phyloP scores from a whole-genome alignment of 1,284 basidiomycete species.

The Sanguinoderma infundibulare region DNA sequence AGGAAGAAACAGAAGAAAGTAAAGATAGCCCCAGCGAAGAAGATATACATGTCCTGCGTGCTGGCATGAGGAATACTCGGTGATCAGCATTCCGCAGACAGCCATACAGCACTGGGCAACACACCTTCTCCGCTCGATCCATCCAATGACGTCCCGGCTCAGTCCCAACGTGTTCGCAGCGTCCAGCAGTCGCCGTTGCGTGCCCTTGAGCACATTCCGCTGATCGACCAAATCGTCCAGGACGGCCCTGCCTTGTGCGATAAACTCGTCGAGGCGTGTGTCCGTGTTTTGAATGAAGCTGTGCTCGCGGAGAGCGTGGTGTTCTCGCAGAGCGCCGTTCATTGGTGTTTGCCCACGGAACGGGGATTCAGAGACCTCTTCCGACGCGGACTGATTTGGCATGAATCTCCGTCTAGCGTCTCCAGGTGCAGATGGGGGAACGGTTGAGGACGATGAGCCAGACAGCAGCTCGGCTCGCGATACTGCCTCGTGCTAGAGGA shows the following conservation, averaged over 20 bases:
- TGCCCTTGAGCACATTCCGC: constrained; percentile 90
- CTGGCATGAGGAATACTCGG: constrained; percentile 42
- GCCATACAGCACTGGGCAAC: constrained; percentile 17
- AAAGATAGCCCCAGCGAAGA: constrained; percentile 80
- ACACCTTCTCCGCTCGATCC: constrained; percentile 91
- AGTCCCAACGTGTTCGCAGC: constrained; percentile 93
- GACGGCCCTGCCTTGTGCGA: constrained; percentile 89
- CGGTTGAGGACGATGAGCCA: constrained; percentile 50
- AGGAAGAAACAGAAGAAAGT: constrained; percentile 91
- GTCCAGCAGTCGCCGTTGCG: constrained; percentile 80
- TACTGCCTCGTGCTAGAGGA: constrained; percentile 52
- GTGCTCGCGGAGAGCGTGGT: constrained; percentile 85
- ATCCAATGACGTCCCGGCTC: constrained; percentile 90
- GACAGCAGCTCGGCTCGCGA: constrained; percentile 65
- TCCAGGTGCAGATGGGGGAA: constrained; percentile 48
- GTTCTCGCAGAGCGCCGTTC: constrained; percentile 64
- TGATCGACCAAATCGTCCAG: constrained; percentile 91
- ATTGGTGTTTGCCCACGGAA: constrained; percentile 63
- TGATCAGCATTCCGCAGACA: background rate
- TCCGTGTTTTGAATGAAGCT: constrained; percentile 85
- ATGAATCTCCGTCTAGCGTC: constrained; percentile 67
- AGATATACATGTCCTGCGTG: constrained; percentile 93
- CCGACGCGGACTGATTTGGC: constrained; percentile 47
- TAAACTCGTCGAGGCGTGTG: constrained; percentile 82
- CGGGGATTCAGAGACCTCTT: constrained; percentile 68